Conservation (phyloP, 139 green algal species). For the Picochlorum sp. region DNA sequence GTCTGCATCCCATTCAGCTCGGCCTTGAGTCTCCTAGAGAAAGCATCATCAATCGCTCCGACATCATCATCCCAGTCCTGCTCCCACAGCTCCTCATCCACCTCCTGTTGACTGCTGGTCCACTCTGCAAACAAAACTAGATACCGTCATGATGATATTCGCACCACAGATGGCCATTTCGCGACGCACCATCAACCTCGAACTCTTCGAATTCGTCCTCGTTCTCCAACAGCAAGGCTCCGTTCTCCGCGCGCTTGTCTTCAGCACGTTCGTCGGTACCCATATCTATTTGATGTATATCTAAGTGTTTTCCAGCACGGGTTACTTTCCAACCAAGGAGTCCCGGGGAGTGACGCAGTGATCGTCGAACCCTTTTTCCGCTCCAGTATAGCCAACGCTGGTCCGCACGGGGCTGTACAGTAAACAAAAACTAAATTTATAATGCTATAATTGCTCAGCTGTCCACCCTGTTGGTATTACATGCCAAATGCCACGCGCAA, state of each 20-base stretch:
- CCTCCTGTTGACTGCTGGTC: constrained; percentile 16
- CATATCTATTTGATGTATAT: constrained; percentile 1
- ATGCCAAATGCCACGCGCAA: no score
- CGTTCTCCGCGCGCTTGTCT: constrained; percentile 11
- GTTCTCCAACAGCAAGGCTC: constrained; percentile 11
- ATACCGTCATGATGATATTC: neutral
- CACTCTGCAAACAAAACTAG: constrained; percentile 16
- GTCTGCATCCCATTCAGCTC: constrained; percentile 14
- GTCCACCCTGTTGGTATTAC: no score
- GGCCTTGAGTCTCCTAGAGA: constrained; percentile 26
- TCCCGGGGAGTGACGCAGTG: constrained; percentile 1
- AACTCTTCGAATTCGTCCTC: constrained; percentile 57
- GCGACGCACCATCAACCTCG: constrained; percentile 31
- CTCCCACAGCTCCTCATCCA: constrained; percentile 28
- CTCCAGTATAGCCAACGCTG: neutral
- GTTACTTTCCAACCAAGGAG: no score
- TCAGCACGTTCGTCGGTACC: neutral
- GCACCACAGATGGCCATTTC: neutral
- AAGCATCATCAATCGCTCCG: constrained; percentile 26
- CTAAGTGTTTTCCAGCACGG: no score
- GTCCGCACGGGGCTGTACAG: no score
- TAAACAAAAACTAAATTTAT: no score
- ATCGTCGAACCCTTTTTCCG: neutral
- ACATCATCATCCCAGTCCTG: constrained; percentile 45
- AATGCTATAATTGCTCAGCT: no score